Evolutionary conservation across 768 basidiomycete species (phyloP).

Genomic region (Tulasnella calospora): DNA sequence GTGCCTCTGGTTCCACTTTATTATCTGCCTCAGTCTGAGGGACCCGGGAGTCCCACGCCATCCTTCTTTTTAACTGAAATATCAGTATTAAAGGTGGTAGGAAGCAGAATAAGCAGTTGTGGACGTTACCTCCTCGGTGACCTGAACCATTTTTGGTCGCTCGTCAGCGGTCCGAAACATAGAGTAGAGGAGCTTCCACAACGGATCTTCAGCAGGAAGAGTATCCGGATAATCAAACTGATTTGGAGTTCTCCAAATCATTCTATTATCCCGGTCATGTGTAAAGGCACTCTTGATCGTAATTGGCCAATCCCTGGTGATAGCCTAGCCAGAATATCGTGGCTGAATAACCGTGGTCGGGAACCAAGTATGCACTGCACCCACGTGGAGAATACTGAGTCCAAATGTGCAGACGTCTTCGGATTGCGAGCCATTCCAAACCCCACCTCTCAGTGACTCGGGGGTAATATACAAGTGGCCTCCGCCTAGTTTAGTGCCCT

Average conservation of each 20-base stretch:
- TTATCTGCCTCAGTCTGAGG: background rate
- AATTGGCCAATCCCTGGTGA: background rate
- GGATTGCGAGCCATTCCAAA: background rate
- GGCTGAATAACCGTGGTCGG: background rate
- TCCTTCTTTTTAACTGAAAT: background rate
- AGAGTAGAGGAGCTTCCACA: background rate
- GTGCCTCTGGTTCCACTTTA: background rate
- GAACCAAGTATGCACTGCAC: background rate
- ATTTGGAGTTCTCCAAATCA: background rate
- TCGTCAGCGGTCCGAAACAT: background rate
- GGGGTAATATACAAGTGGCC: background rate
- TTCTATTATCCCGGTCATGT: background rate
- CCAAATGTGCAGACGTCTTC: background rate
- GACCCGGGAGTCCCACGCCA: background rate
- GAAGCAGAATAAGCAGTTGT: background rate
- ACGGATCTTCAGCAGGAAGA: background rate
- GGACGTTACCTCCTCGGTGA: background rate
- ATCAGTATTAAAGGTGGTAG: too few relatives aligned
- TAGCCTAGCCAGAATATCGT: background rate
- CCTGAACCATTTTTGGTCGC: background rate
- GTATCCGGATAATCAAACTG: background rate
- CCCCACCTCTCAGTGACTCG: background rate
- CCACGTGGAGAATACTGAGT: background rate
- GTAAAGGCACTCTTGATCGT: background rate
- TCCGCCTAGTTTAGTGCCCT: background rate